phyloP scores from a whole-genome alignment of 768 basidiomycete genomes.

The Kwoniella dendrophila region DNA sequence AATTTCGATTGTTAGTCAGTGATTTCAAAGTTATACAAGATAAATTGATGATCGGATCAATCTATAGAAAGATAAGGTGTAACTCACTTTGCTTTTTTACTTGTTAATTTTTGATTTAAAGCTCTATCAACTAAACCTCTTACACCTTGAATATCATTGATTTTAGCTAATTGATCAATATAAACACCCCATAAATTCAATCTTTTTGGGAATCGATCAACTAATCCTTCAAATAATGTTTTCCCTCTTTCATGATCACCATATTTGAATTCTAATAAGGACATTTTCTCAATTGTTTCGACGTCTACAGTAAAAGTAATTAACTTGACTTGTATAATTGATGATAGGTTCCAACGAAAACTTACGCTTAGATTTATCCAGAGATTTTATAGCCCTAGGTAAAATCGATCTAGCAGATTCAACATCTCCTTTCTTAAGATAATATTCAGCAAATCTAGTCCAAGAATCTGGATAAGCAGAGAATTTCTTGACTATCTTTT shows the following conservation, averaged over 20 bases:
- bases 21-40: too few species aligned
- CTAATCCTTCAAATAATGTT: conserved; percentile 93
- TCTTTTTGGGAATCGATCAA: conserved; percentile 92
- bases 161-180: conserved; percentile 89
- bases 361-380: conserved; percentile 92
- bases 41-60: background rate
- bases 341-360: conserved; percentile 22
- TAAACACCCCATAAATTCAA: conserved; percentile 96
- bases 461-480: conserved; percentile 90
- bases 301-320: conserved; percentile 66
- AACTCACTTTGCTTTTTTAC: conserved; percentile 89
- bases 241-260: conserved; percentile 93
- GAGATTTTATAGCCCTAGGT: conserved; percentile 81
- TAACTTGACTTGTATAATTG: background rate
- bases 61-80: background rate
- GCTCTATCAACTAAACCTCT: conserved; percentile 84
- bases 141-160: conserved; percentile 71
- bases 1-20: too few species aligned
- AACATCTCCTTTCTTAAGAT: conserved; percentile 71
- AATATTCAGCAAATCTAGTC: conserved; percentile 78
- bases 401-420: conserved; percentile 84
- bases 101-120: conserved; percentile 81
- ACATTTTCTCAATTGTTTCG: conserved; percentile 93
- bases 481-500: conserved; percentile 89
- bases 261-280: conserved; percentile 89